Evolutionary conservation across 2,329 filamentous ascomycete species (phyloP), one percentile per base, ranked within the genome.

Genomic region (Atkinsonella hypoxylon): DNA sequence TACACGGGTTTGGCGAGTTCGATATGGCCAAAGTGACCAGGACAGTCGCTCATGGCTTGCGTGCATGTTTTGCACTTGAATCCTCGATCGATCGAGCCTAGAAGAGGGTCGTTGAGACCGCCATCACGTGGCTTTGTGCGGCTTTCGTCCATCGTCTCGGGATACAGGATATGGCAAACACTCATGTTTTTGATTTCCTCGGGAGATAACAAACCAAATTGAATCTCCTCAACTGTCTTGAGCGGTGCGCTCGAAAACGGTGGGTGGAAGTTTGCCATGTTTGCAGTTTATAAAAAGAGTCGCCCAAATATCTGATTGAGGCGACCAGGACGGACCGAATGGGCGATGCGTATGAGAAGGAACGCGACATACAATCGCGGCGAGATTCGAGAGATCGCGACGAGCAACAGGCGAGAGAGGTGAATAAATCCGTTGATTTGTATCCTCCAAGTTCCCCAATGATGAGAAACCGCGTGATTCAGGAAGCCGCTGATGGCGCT

Each of bases 111-210:
- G 67, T 97, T 97, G 59, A 97, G 77, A 63, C 93, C 93, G 65
- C 86, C 85, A 55, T 93, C 86, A 59, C 93, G 89, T 57, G 93
- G 93, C 67, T 88, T 88, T 59, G 87, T 84, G 63, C 90, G 87
- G 68, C 85, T 85, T 70, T 98, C 93, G 65, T 98, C 93, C 93
- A 98, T 96, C 30, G 93, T 97, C 75, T 98, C 93, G n/a, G 93
- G 90, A 66, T 96, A 97, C 68, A 93, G 80, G 67, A 98, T 91
- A 68, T 95, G 88, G 60, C 84, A 87, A 56, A 97, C 91, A 71
- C 90, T 96, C 89, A 97, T 94, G 63, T 86, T 90, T 77, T 98
- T 97, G 71, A 97, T 95, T 75, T 98, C 94, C 68, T 98, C 93
- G 26, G 93, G 93, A 36, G 93, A 95, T 70, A 98, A 81, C 66